phyloP scores from a whole-genome alignment of 176 grass and related monocot species.

The Triticum urartu region DNA sequence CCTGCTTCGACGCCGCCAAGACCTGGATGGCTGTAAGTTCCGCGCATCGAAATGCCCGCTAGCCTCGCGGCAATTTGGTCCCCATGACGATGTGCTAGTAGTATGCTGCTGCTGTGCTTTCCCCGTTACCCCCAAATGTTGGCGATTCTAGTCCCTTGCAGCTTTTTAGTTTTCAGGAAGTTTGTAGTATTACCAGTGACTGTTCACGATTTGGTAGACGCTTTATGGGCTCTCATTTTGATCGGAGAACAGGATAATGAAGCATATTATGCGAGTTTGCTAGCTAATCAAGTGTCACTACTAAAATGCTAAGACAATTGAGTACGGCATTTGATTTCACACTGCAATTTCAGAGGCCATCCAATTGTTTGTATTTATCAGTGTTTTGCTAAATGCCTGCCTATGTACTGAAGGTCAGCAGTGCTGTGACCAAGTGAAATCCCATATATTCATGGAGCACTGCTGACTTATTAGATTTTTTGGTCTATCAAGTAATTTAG shows the following conservation, averaged over 20 bases:
- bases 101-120: not conserved
- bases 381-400: not conserved
- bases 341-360: not conserved
- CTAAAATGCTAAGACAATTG: not conserved
- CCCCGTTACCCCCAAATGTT: not conserved
- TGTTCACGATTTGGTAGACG: not conserved
- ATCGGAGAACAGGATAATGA: not conserved
- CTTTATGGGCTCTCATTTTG: not conserved
- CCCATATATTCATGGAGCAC: not conserved
- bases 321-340: not conserved
- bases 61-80: not conserved
- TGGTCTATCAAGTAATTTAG: not conserved
- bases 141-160: not conserved
- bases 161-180: not conserved
- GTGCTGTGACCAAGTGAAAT: not conserved
- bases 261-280: not conserved
- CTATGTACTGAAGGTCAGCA: not conserved
- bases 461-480: not conserved
- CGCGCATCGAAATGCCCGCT: not conserved
- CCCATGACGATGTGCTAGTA: not conserved
- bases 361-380: not conserved
- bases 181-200: not conserved
- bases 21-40: conserved; percentile 73
- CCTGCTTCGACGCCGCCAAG: conserved; percentile 80
- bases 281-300: not conserved